Percentiles rank a stretch among this genome's conserved stretches.
Evolutionary conservation across 306 rosid genomes (phyloP).

Genomic region (Vigna nakashimae): DNA sequence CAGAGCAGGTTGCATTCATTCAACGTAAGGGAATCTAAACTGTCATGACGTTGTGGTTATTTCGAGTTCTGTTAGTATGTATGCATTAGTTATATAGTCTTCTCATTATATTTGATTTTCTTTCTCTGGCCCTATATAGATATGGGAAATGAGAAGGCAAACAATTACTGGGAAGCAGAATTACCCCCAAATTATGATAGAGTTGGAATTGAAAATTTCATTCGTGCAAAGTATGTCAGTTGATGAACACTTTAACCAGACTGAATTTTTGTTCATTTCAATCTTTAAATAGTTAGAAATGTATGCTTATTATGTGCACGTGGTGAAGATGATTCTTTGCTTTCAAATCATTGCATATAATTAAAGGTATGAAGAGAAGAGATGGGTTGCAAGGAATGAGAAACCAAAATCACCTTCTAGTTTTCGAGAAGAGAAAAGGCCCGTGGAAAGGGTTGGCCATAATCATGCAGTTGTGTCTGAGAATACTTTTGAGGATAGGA

Average conservation of each 20-base stretch:
- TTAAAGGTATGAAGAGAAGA: conserved; percentile 95
- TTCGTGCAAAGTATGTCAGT: conserved; percentile 94
- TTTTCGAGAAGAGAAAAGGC: conserved; percentile 70
- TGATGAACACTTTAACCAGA: conserved; percentile 43
- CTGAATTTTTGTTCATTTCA: background rate
- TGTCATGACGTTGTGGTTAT: conserved; percentile 26
- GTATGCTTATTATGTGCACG: conserved; percentile 34
- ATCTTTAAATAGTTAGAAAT: conserved; percentile 21
- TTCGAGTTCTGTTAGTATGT: conserved; percentile 35
- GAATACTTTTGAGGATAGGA: conserved; percentile 68
- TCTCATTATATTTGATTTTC: conserved; percentile 45
- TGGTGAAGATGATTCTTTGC: conserved; percentile 28
- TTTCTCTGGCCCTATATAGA: conserved; percentile 57
- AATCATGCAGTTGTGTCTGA: conserved; percentile 60
- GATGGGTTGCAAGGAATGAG: conserved; percentile 84
- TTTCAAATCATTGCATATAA: conserved; percentile 41
- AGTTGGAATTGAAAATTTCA: conserved; percentile 99
- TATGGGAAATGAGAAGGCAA: conserved; percentile 98
- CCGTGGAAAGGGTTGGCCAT: conserved; percentile 67
- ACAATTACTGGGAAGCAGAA: conserved; percentile 97
- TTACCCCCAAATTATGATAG: conserved; percentile 95
- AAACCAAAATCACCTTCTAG: conserved; percentile 77
- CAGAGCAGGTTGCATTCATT: conserved; percentile 97
- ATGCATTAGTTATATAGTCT: conserved; percentile 37
- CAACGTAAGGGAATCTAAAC: conserved; percentile 71